A percentile compares a stretch with the other conserved stretches of the same genome.
phyloP scores from a whole-genome alignment of 345 rosid genomes.

The Stellera chamaejasme region DNA sequence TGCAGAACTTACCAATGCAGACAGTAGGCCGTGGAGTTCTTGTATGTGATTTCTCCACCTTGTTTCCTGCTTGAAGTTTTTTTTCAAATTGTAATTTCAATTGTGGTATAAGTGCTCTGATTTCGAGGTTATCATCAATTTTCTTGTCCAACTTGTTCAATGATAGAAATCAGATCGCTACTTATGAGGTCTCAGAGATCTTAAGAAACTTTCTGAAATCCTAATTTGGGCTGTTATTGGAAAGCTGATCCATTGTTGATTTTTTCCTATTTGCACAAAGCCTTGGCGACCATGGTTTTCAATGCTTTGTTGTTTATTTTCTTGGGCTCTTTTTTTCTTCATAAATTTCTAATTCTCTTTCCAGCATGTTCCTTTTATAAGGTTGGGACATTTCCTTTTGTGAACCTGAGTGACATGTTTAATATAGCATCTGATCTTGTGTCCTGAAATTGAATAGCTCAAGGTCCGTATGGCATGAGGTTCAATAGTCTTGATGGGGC shows the following conservation, averaged over 20 bases:
- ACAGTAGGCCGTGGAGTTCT: conserved; percentile 61
- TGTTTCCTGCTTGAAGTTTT: conserved; percentile 8
- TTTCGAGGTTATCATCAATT: conserved; percentile 2
- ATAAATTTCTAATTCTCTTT: no score
- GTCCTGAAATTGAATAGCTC: conserved; percentile 18
- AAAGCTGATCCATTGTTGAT: no score
- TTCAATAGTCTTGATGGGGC: conserved; percentile 36
- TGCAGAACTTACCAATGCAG: conserved; percentile 62
- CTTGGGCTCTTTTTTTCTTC: no score
- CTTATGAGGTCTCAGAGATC: no score
- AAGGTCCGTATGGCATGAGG: conserved; percentile 69
- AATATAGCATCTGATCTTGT: conserved; percentile 11
- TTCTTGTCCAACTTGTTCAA: neutral
- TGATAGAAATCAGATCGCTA: no score
- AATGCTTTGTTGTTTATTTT: no score
- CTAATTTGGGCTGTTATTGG: no score
- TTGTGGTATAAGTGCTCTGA: neutral
- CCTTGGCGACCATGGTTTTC: no score
- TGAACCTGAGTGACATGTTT: neutral
- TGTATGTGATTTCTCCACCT: conserved; percentile 33
- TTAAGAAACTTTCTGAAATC: no score
- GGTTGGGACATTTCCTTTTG: neutral
- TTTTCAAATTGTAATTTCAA: neutral
- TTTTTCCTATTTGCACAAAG: no score
- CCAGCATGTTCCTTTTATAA: no score